phyloP scores from a whole-genome alignment of 306 rosid species.

The Rosa rugosa region DNA sequence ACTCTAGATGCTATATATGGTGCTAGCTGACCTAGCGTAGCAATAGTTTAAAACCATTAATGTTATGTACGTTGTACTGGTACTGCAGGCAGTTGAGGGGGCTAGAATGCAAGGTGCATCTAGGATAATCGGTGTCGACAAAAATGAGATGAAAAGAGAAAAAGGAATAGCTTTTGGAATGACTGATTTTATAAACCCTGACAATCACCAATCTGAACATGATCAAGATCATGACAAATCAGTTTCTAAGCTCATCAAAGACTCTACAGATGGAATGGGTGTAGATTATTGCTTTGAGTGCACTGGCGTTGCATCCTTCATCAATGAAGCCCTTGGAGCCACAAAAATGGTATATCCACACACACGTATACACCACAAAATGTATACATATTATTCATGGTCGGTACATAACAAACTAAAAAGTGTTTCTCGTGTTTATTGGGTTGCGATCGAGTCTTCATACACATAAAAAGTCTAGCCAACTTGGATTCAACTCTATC shows the following conservation, averaged over 20 bases:
- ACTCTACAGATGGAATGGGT: conserved; percentile 48
- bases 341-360: conserved; percentile 41
- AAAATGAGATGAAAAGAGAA: conserved; percentile 33
- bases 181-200: conserved; percentile 45
- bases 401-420: too few relatives aligned
- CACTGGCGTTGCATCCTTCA: conserved; percentile 39
- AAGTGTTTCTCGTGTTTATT: neutral
- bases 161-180: conserved; percentile 52
- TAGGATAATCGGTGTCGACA: conserved; percentile 54
- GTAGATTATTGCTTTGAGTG: conserved; percentile 60
- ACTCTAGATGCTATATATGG: neutral
- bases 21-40: neutral
- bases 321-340: conserved; percentile 46
- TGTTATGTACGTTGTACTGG: neutral
- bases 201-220: neutral
- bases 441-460: neutral
- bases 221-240: conserved; percentile 14
- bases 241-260: conserved; percentile 36
- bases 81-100: conserved; percentile 28
- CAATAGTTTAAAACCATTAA: neutral
- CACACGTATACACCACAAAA: neutral
- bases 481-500: neutral
- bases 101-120: conserved; percentile 44
- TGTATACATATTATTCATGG: neutral
- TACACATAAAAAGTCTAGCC: too few relatives aligned